Conservation (phyloP, 805 yeast species). For the Monosporozyma aquatica region DNA sequence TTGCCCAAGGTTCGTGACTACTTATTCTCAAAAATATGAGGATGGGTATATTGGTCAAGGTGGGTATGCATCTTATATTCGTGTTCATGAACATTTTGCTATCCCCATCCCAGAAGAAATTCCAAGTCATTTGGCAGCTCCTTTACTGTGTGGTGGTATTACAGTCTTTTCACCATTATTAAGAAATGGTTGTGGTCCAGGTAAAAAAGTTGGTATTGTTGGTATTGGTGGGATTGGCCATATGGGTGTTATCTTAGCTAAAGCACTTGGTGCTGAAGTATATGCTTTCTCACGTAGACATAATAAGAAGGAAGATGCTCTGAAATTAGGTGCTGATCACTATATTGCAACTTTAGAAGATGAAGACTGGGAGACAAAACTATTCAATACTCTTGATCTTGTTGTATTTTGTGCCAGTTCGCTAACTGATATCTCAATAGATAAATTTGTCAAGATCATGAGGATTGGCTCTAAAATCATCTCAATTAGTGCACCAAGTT, state of each 20-base stretch:
- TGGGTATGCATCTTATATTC: constrained; percentile 57
- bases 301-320: constrained; percentile 43
- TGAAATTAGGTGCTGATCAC: constrained; percentile 43
- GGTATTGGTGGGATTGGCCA: constrained; percentile 54
- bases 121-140: constrained; percentile 52
- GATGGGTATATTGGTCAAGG: constrained; percentile 47
- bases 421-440: constrained; percentile 33
- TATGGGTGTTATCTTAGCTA: constrained; percentile 47
- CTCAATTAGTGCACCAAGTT: constrained; percentile 21
- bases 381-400: constrained; percentile 36
- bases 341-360: constrained; percentile 48
- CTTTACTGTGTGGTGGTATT: constrained; percentile 70
- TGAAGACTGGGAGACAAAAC: constrained; percentile 33
- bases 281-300: constrained; percentile 45
- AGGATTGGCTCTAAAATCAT: constrained; percentile 31
- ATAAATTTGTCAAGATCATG: constrained; percentile 24
- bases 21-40: constrained; percentile 40
- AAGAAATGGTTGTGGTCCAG: constrained; percentile 42
- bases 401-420: constrained; percentile 42
- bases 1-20: constrained; percentile 37
- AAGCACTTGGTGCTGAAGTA: constrained; percentile 53
- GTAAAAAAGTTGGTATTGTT: constrained; percentile 43
- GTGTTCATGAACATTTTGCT: constrained; percentile 55
- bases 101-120: constrained; percentile 53
- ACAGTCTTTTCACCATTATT: constrained; percentile 62